These are phyloP conservation scores for Pisolithus thermaeus DNA, from an alignment of 1,284 basidiomycete genomes.

Conservation along the genomic window DNA sequence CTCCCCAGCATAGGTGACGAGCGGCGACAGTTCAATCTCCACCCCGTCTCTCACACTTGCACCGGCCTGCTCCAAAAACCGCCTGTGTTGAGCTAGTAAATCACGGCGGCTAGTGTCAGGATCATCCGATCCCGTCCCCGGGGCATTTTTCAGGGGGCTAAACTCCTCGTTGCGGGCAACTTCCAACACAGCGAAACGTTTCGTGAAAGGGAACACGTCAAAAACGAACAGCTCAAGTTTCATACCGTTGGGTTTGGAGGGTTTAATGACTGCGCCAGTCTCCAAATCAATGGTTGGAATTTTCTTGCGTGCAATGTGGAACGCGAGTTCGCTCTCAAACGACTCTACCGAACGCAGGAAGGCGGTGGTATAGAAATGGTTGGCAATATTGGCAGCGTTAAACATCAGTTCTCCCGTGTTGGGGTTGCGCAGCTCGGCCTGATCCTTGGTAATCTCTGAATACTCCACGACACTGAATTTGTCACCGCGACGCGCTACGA, in stretches of 20 bases:
- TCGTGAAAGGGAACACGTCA: conserved; percentile 95
- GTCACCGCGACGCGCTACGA: conserved; percentile 79
- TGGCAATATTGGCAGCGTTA: conserved; percentile 96
- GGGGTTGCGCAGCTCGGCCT: conserved; percentile 73
- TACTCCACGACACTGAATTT: conserved; percentile 96
- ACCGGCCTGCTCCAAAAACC: conserved; percentile 81
- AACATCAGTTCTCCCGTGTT: conserved; percentile 76
- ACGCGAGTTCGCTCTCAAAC: conserved; percentile 88
- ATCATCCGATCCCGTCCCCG: conserved; percentile 90
- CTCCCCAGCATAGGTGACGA: conserved; percentile 88
- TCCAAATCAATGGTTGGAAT: conserved; percentile 78
- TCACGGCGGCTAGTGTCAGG: conserved; percentile 88
- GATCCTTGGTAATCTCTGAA: conserved; percentile 88
- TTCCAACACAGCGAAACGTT: conserved; percentile 83
- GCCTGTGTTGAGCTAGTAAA: conserved; percentile 83
- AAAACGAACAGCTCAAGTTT: conserved; percentile 99
- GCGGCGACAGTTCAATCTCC: conserved; percentile 89
- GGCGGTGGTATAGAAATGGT: conserved; percentile 93
- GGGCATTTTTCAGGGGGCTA: conserved; percentile 96
- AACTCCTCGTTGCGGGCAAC: conserved; percentile 90
- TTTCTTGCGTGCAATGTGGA: conserved; percentile 98
- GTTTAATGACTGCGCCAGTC: conserved; percentile 68
- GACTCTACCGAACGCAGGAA: conserved; percentile 79
- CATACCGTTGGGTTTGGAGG: conserved; percentile 93
- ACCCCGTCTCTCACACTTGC: conserved; percentile 64